Percentiles rank a stretch among this genome's conserved stretches.
Conservation (phyloP, 2,329 filamentous ascomycete species). For the Teratosphaeria destructans region DNA sequence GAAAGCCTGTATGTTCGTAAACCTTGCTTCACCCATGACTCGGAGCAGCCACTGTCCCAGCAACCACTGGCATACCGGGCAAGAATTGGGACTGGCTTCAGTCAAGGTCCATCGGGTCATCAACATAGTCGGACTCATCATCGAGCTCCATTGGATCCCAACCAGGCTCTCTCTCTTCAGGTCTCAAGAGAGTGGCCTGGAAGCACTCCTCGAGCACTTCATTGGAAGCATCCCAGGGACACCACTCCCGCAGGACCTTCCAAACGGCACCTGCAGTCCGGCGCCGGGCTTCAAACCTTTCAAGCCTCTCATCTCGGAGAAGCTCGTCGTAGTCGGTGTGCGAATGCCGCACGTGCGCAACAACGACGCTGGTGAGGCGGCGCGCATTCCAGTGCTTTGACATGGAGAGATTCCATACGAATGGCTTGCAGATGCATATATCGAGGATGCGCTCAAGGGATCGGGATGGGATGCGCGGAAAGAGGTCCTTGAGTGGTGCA, state of each 20-base stretch:
- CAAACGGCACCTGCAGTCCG: slow-evolving; percentile 14
- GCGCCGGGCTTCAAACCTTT: slow-evolving; percentile 20
- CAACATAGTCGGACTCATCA: slow-evolving; percentile 10
- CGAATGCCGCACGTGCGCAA: slow-evolving; percentile 51
- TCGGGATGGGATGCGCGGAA: slow-evolving; percentile 18
- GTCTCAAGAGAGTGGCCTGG: slow-evolving; percentile 17
- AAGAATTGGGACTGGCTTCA: slow-evolving; percentile 3
- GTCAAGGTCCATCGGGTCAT: slow-evolving; percentile 21
- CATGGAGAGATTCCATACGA: slow-evolving; percentile 20
- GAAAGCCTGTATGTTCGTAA: not conserved
- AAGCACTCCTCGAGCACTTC: slow-evolving; percentile 20
- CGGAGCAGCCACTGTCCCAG: not conserved
- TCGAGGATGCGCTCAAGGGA: slow-evolving; percentile 18
- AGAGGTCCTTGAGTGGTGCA: slow-evolving; percentile 17
- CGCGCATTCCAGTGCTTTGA: slow-evolving; percentile 18
- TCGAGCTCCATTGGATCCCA: slow-evolving; percentile 24
- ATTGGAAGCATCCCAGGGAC: slow-evolving; percentile 23
- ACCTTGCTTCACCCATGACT: too few species aligned
- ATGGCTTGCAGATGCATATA: slow-evolving; percentile 20
- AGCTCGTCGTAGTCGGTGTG: slow-evolving; percentile 53
- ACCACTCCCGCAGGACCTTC: slow-evolving; percentile 23
- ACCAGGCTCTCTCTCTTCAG: slow-evolving; percentile 15
- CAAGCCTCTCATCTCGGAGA: slow-evolving; percentile 24
- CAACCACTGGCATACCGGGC: not conserved
- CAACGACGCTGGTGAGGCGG: slow-evolving; percentile 31